Evolutionary conservation across 345 rosid species (phyloP), one percentile per base, ranked within the genome.

Genomic region (Streptanthus diversifolius): DNA sequence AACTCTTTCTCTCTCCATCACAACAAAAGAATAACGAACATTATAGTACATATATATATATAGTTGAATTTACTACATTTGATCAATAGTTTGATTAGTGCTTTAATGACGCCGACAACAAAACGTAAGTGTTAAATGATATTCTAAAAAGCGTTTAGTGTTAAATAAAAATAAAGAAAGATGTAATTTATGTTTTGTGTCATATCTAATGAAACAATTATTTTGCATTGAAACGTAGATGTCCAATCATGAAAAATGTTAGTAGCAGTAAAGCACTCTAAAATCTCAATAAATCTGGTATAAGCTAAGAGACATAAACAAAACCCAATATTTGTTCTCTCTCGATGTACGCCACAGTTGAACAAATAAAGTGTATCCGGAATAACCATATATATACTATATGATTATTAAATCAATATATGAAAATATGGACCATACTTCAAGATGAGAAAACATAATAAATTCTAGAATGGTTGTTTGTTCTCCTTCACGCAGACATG

Each of bases 401-500:
- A 51, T 47, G 5, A 66, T 53, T 40, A 30, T 59, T 10, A 59
- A 60, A 37, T 36, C 3, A 71, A 3, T 7, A 48, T 18, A 48
- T 27, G 14, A 14, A 59, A 37, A 22, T 30, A 44, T 72, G 57
- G 70, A 63, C 30, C 55, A 64, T 40, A 41, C 30, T 63, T 41
- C 17, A 63, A 60, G 40, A 59, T 70, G 39, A 22, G 39, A 22
- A 63, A 72, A 66, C 77, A 73, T 55, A 49, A 74, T 49, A 67
- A 66, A 45, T 59, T 74, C 27, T 59, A 40, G 45, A 60, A 49
- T 60, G 29, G 48, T 17, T 11, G 29, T 44, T 33, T 68, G 79
- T 60, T 60, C 69, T 60, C 73, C 57, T 59, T 52, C 79, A 32
- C 32, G 18, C 63, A 75, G 74, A 75, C 79, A 68, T 60, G 37